A percentile compares a stretch with the other conserved stretches of the same genome.
Conservation (phyloP, 2,329 filamentous ascomycete species). For the Pyrenochaeta sp. region DNA sequence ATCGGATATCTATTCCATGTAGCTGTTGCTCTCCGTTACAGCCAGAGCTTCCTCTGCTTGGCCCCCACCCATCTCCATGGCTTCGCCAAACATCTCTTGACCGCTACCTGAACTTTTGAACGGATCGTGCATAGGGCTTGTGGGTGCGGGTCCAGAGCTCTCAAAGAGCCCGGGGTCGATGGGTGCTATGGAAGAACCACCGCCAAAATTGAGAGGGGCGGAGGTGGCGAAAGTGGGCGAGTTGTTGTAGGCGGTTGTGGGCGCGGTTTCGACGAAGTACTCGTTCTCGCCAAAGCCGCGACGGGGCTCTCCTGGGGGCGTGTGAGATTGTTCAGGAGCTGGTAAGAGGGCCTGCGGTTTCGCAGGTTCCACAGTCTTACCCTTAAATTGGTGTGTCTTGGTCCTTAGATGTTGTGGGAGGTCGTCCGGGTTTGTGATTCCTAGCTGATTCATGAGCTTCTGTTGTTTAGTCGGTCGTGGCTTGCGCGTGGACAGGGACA, state of each 20-base stretch:
- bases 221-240: constrained; percentile 45
- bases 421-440: constrained; percentile 89
- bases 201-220: constrained; percentile 40
- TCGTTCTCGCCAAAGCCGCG: constrained; percentile 40
- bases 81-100: constrained; percentile 48
- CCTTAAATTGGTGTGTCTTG: constrained; percentile 63
- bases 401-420: constrained; percentile 83
- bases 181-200: constrained; percentile 37
- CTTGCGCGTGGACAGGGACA: constrained; percentile 91
- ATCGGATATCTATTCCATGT: constrained; percentile 38
- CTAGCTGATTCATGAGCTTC: constrained; percentile 88
- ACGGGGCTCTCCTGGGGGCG: constrained; percentile 48
- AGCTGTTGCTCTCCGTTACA: constrained; percentile 44
- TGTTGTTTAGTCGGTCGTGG: constrained; percentile 96
- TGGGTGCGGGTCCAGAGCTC: constrained; percentile 35
- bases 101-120: constrained; percentile 49
- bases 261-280: constrained; percentile 43
- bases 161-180: constrained; percentile 51
- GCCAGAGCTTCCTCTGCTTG: constrained; percentile 50
- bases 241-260: constrained; percentile 40
- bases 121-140: constrained; percentile 46
- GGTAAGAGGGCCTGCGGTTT: constrained; percentile 46
- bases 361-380: constrained; percentile 66
- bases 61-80: constrained; percentile 45
- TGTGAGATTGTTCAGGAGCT: constrained; percentile 47